Conservation (phyloP, 192 early-diverging fungal species). For the Kappamyces sp. region DNA sequence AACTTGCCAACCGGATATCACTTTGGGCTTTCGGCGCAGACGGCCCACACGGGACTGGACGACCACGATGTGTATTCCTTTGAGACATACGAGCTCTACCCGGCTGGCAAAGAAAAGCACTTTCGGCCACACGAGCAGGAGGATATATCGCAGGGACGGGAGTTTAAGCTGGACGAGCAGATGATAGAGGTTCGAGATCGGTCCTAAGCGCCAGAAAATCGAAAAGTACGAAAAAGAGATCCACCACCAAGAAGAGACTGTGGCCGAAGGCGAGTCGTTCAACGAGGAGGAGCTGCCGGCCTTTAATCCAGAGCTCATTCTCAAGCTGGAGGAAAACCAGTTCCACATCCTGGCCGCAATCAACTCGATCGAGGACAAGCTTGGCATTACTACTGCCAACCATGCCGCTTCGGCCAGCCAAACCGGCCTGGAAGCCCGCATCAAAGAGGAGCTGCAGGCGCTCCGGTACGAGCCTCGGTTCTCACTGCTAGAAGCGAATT, state of each 20-base stretch:
- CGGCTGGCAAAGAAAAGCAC: conserved; percentile 35
- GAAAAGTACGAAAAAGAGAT: conserved; percentile 29
- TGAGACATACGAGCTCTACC: conserved; percentile 66
- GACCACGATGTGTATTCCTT: conserved; percentile 71
- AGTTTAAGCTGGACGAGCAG: conserved; percentile 24
- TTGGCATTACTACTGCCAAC: conserved; percentile 13
- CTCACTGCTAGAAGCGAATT: not conserved
- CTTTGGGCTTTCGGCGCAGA: conserved; percentile 59
- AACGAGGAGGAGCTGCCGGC: conserved; percentile 8
- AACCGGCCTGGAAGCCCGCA: not conserved
- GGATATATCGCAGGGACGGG: conserved; percentile 29
- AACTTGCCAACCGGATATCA: conserved; percentile 64
- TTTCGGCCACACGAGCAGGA: conserved; percentile 27
- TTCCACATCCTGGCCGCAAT: conserved; percentile 49
- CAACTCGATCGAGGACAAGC: conserved; percentile 33
- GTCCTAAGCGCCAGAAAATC: conserved; percentile 22
- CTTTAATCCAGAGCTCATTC: conserved; percentile 14
- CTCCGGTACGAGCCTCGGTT: not conserved
- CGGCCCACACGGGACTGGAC: conserved; percentile 40
- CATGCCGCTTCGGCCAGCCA: conserved; percentile 17
- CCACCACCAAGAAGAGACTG: conserved; percentile 19
- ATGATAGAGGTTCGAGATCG: conserved; percentile 13
- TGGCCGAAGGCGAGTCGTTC: conserved; percentile 3
- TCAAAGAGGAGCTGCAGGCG: not conserved
- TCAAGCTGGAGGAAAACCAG: conserved; percentile 42